These are phyloP conservation scores for Auricularia cornea DNA, from an alignment of 768 basidiomycete genomes.

Conservation along the genomic window DNA sequence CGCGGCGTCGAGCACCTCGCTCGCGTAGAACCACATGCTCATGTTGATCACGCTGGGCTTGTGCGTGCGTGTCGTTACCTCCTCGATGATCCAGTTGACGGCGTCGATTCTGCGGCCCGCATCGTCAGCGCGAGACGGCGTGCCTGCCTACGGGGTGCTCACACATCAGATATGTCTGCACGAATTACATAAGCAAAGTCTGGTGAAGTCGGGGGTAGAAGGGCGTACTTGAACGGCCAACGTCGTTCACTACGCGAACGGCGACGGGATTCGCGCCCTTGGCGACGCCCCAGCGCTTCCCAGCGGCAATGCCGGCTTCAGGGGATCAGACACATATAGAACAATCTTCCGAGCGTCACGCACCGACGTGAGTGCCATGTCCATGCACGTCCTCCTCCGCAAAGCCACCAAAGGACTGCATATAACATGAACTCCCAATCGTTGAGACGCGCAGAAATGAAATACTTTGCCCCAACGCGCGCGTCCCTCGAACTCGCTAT, in stretches of 20 bases:
- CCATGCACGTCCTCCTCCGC: constrained; percentile 20
- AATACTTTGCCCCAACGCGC: constrained; percentile 37
- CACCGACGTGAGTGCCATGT: constrained; percentile 32
- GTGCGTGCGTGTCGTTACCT: constrained; percentile 15
- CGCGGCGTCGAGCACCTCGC: constrained; percentile 70
- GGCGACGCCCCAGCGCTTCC: constrained; percentile 86
- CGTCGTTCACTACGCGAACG: constrained; percentile 30
- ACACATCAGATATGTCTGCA: no score
- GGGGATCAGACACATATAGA: no score
- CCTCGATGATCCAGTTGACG: constrained; percentile 23
- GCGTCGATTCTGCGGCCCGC: constrained; percentile 16
- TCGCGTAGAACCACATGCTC: constrained; percentile 95
- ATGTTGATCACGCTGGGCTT: constrained; percentile 48
- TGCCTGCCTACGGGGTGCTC: no score
- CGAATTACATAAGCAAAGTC: no score
- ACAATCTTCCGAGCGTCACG: no score
- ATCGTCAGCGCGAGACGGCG: background rate
- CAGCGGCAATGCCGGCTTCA: constrained; percentile 95
- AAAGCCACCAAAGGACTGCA: background rate
- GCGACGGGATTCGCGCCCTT: constrained; percentile 86
- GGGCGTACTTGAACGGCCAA: constrained; percentile 23
- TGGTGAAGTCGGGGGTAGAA: background rate
- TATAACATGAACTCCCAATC: no score
- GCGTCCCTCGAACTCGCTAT: constrained; percentile 36
- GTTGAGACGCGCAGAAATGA: no score